These are phyloP conservation scores for Aspergillus arachidicola DNA, from an alignment of 2,329 filamentous ascomycete species.

Conservation along the genomic window DNA sequence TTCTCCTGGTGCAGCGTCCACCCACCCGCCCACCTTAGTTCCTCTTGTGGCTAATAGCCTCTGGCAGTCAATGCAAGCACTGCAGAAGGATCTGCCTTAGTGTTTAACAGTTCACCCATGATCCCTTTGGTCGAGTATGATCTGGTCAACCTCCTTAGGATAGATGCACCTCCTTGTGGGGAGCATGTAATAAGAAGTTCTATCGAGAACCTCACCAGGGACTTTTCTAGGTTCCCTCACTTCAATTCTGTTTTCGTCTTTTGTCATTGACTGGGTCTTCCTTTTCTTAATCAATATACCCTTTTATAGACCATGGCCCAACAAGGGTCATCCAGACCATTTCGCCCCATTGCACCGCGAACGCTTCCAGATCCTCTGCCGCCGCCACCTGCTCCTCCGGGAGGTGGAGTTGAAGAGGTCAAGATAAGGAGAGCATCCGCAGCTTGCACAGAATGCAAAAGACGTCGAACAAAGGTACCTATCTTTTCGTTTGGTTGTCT, in stretches of 20 bases:
- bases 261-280: slow-evolving; percentile 1
- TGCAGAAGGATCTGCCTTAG: slow-evolving; percentile 7
- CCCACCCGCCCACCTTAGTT: slow-evolving; percentile 2
- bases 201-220: not conserved
- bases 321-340: slow-evolving; percentile 25
- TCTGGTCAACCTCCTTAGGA: slow-evolving; percentile 1
- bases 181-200: slow-evolving; percentile 15
- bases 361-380: slow-evolving; percentile 21
- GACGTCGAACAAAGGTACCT: slow-evolving; percentile 40
- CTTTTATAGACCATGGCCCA: slow-evolving; percentile 30
- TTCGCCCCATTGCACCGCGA: slow-evolving; percentile 37
- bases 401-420: slow-evolving; percentile 28
- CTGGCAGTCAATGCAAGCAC: not conserved
- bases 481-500: not conserved
- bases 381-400: slow-evolving; percentile 18
- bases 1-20: slow-evolving; percentile 6
- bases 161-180: slow-evolving; percentile 17
- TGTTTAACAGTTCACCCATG: slow-evolving; percentile 2
- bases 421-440: slow-evolving; percentile 40
- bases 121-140: slow-evolving; percentile 12
- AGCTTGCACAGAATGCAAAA: slow-evolving; percentile 42
- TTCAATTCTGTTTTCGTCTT: slow-evolving; percentile 5
- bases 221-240: slow-evolving; percentile 7
- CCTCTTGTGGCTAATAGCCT: not conserved
- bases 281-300: slow-evolving; percentile 1